Evolutionary conservation across 2,329 filamentous ascomycete genomes (phyloP), one percentile per base, ranked within the genome.

Genomic region (Penicillium sp.): DNA sequence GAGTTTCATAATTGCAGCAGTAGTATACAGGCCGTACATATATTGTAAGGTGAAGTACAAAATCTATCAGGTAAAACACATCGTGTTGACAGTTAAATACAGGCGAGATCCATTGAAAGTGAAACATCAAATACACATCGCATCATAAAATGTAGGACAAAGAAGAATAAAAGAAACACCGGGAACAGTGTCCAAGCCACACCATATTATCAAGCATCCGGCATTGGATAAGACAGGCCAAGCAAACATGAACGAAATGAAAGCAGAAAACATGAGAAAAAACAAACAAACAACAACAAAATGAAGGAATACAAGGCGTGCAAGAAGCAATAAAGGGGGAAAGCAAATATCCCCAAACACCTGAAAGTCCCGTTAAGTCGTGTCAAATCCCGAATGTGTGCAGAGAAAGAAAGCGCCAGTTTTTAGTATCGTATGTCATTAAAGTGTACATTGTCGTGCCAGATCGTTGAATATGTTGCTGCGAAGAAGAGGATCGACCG

Each of bases 391-490:
- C 52, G 24, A 47, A 47, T 52, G 44, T 47, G 49, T 47, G 49
- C 49, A 54, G 39, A 53, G 50, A 53, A 45, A 16, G 31, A 49
- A 42, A 57, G 49, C 50, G 53, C 54, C 60, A 47, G 40, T 43
- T 50, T 58, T 45, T 49, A 43, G 43, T 38, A 22, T 63, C 58
- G 48, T 64, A 44, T 52, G 56, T 65, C 63, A 57, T 65, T 56
- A 59, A 58, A 61, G 60, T 59, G 55, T 64, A 63, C 48, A 65
- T 49, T 44, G 53, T 65, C 61, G 49, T 65, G 53, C 55, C 54
- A 49, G 56, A 49, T 64, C 63, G 57, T 61, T 52, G 57, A 48
- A 45, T 47, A 59, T 59, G 49, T 47, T 50, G 61, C 57, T 42
- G 44, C 47, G 43, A 60, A 56, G 48, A 48, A 53, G 22, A 61